Percentiles rank a stretch among this genome's conserved stretches.
Evolutionary conservation across 805 yeast genomes (phyloP).

Genomic region (Lachancea nothofagi): DNA sequence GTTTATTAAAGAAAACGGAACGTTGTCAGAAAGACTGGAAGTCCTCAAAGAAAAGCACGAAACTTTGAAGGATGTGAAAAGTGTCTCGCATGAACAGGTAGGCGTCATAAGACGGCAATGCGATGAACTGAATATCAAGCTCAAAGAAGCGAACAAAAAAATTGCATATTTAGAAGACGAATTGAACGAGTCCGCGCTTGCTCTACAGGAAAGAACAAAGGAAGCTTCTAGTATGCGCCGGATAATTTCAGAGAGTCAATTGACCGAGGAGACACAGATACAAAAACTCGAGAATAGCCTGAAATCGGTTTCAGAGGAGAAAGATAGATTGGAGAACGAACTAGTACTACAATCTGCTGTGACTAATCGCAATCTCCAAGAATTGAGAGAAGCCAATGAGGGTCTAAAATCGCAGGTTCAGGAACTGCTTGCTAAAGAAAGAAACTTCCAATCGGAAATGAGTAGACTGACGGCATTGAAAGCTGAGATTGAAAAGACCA

Average conservation of each 20-base stretch:
- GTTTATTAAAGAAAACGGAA: slow-evolving; percentile 37
- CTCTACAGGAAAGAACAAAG: slow-evolving; percentile 73
- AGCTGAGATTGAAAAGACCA: slow-evolving; percentile 25
- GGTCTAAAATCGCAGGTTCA: slow-evolving; percentile 37
- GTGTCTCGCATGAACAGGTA: slow-evolving; percentile 39
- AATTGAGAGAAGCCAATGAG: slow-evolving; percentile 40
- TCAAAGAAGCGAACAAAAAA: slow-evolving; percentile 56
- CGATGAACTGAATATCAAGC: slow-evolving; percentile 63
- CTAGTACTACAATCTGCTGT: slow-evolving; percentile 44
- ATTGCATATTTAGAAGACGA: slow-evolving; percentile 75
- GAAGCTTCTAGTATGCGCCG: slow-evolving; percentile 72
- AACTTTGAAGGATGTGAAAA: slow-evolving; percentile 33
- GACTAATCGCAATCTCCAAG: slow-evolving; percentile 63
- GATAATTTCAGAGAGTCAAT: slow-evolving; percentile 63
- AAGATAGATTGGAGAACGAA: slow-evolving; percentile 52
- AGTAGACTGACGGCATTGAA: slow-evolving; percentile 30
- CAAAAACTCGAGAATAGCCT: slow-evolving; percentile 53
- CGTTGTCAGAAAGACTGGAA: slow-evolving; percentile 37
- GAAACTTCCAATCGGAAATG: slow-evolving; percentile 27
- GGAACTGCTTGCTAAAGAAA: slow-evolving; percentile 36
- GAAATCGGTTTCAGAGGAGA: slow-evolving; percentile 51
- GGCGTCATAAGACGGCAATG: slow-evolving; percentile 57
- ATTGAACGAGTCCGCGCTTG: slow-evolving; percentile 62
- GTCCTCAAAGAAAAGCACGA: slow-evolving; percentile 37
- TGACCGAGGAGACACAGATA: slow-evolving; percentile 44